A percentile compares a stretch with the other conserved stretches of the same genome.
Conservation (phyloP, 192 early-diverging fungal species). For the Radiomyces spectabilis region DNA sequence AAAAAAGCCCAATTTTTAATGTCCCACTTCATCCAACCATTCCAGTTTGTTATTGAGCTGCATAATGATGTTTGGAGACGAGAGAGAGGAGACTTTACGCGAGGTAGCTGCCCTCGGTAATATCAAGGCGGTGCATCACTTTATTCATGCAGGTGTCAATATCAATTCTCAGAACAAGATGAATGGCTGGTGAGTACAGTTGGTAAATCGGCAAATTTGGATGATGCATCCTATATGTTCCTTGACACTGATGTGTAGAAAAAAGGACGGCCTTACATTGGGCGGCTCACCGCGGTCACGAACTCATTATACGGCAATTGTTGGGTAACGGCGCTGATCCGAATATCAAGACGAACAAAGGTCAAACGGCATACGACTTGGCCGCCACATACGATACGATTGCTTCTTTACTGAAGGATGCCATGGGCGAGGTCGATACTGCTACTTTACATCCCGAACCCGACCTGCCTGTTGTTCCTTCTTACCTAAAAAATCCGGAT, state of each 20-base stretch:
- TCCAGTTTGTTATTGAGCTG: no score
- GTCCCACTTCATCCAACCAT: no score
- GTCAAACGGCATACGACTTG: constrained; percentile 53
- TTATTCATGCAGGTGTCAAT: constrained; percentile 55
- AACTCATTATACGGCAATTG: constrained; percentile 45
- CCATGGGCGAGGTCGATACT: constrained; percentile 6
- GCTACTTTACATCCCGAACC: constrained; percentile 20
- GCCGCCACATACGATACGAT: constrained; percentile 34
- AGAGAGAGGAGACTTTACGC: constrained; percentile 26
- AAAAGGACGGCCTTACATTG: constrained; percentile 67
- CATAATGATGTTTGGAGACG: no score
- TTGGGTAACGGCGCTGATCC: constrained; percentile 59
- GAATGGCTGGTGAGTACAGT: constrained; percentile 60
- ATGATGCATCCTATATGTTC: no score
- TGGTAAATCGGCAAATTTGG: no score
- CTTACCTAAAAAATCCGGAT: constrained; percentile 58
- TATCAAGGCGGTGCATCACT: constrained; percentile 54
- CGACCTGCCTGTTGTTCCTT: constrained; percentile 43
- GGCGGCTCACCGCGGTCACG: constrained; percentile 63
- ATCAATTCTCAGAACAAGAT: constrained; percentile 64
- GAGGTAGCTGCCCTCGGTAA: constrained; percentile 60
- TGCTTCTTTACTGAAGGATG: neutral
- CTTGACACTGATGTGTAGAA: no score
- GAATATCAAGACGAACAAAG: constrained; percentile 48
- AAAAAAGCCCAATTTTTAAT: no score